Percentiles rank a stretch among this genome's conserved stretches.
These are phyloP conservation scores for Tolypocladium ovalisporum DNA, from an alignment of 2,329 filamentous ascomycete species.

Conservation along the genomic window DNA sequence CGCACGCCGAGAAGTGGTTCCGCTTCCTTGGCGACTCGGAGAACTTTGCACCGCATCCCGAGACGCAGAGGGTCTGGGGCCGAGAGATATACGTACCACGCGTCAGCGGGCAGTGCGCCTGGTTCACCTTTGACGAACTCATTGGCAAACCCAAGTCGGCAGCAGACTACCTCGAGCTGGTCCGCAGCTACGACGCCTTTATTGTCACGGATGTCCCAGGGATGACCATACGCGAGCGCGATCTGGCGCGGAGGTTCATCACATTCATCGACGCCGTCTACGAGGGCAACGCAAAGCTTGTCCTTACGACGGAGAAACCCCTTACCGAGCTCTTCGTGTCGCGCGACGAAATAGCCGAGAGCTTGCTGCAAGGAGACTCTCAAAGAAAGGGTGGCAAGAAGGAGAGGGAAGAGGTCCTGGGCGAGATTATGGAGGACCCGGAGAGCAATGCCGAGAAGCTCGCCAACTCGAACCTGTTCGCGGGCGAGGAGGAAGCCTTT, in stretches of 20 bases:
- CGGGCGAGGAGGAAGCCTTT: conserved; percentile 91
- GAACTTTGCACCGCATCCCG: conserved; percentile 61
- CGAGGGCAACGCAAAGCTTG: conserved; percentile 84
- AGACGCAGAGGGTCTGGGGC: conserved; percentile 83
- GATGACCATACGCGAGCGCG: conserved; percentile 79
- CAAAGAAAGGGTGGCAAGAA: not conserved
- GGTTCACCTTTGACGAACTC: conserved; percentile 87
- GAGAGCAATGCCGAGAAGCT: conserved; percentile 76
- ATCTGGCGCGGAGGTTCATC: conserved; percentile 87
- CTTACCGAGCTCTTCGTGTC: conserved; percentile 80
- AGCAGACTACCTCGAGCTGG: conserved; percentile 89
- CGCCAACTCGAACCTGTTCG: conserved; percentile 79
- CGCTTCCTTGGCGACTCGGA: conserved; percentile 80
- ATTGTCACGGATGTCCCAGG: conserved; percentile 83
- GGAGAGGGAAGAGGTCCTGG: conserved; percentile 48
- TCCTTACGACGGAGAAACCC: conserved; percentile 81
- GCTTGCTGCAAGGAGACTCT: conserved; percentile 36
- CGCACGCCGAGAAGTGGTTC: conserved; percentile 93
- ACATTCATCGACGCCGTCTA: conserved; percentile 97
- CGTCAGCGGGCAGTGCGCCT: conserved; percentile 78
- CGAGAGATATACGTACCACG: conserved; percentile 78
- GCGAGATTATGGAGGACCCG: conserved; percentile 76
- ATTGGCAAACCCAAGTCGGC: conserved; percentile 83
- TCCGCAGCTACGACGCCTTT: conserved; percentile 83
- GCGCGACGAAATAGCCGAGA: conserved; percentile 52